A percentile compares a stretch with the other conserved stretches of the same genome.
These are phyloP conservation scores for Eucalyptus dawsonii DNA, from an alignment of 345 rosid genomes.

Conservation along the genomic window DNA sequence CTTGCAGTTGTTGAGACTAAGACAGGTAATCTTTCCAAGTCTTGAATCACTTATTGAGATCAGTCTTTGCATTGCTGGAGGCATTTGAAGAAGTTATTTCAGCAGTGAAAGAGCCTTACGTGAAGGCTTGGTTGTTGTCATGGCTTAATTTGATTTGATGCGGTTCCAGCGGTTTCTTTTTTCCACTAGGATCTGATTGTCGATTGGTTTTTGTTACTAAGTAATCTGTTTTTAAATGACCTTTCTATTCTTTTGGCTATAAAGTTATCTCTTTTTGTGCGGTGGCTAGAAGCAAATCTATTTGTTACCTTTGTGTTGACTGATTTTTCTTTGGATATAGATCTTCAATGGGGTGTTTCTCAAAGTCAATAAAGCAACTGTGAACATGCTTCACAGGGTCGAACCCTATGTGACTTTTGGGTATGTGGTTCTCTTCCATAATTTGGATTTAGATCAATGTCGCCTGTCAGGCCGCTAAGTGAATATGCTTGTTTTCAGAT, in stretches of 20 bases:
- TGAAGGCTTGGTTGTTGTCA: not conserved
- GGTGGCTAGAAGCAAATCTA: not conserved
- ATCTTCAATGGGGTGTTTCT: conserved; percentile 87
- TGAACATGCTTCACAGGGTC: conserved; percentile 77
- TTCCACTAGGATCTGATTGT: not conserved
- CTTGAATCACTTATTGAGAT: not conserved
- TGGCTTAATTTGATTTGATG: not conserved
- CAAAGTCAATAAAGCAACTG: conserved; percentile 55
- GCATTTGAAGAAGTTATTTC: not conserved
- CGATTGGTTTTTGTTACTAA: not conserved
- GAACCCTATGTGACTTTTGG: conserved; percentile 85
- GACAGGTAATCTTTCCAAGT: conserved; percentile 40
- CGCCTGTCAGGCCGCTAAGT: not conserved
- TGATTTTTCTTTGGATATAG: conserved; percentile 4
- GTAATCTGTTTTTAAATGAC: not conserved
- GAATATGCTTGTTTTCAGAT: conserved; percentile 7
- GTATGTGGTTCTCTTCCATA: conserved; percentile 5
- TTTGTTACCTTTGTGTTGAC: not conserved
- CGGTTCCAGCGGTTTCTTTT: not conserved
- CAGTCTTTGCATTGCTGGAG: not conserved
- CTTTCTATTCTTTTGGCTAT: not conserved
- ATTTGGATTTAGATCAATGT: not conserved
- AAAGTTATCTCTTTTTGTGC: not conserved
- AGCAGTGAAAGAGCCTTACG: not conserved
- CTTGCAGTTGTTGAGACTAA: conserved; percentile 69